Evolutionary conservation across 1,139 yeast genomes (phyloP).

Genomic region (Suhomyces coccinellae): DNA sequence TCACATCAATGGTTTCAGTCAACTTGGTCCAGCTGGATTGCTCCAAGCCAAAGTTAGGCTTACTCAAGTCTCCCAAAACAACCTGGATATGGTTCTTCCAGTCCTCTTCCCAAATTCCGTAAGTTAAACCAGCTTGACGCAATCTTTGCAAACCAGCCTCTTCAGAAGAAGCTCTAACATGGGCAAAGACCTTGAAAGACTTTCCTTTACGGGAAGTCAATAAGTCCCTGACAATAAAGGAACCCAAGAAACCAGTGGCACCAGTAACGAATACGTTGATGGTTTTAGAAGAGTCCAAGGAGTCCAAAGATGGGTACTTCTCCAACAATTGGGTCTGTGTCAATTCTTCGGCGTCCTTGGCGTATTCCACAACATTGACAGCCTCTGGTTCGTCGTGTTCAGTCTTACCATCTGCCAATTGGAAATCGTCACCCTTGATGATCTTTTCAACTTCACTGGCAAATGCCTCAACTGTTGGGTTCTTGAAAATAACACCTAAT

Average conservation of each 20-base stretch:
- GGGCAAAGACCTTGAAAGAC: slow-evolving; percentile 70
- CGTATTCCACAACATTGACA: slow-evolving; percentile 51
- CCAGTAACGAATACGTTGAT: slow-evolving; percentile 88
- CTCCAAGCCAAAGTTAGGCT: slow-evolving; percentile 68
- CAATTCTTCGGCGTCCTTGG: slow-evolving; percentile 70
- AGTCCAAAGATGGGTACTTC: slow-evolving; percentile 32
- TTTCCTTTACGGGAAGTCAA: slow-evolving; percentile 46
- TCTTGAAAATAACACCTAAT: slow-evolving; percentile 82
- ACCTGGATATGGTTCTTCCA: slow-evolving; percentile 63
- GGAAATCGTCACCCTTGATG: slow-evolving; percentile 46
- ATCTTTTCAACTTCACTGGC: slow-evolving; percentile 69
- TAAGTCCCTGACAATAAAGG: slow-evolving; percentile 78
- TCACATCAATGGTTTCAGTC: slow-evolving; percentile 65
- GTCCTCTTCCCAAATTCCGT: slow-evolving; percentile 77
- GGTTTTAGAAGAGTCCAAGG: slow-evolving; percentile 32
- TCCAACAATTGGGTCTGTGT: slow-evolving; percentile 44
- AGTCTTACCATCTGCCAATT: slow-evolving; percentile 39
- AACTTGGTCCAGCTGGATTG: slow-evolving; percentile 58
- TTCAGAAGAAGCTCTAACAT: slow-evolving; percentile 80
- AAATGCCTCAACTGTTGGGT: slow-evolving; percentile 80
- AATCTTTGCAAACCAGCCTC: slow-evolving; percentile 75
- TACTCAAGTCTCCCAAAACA: slow-evolving; percentile 80
- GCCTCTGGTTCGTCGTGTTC: slow-evolving; percentile 20
- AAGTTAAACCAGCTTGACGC: slow-evolving; percentile 73
- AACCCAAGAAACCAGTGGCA: slow-evolving; percentile 94